A percentile compares a stretch with the other conserved stretches of the same genome.
phyloP scores from a whole-genome alignment of 768 basidiomycete species.

The Suillus placidus region DNA sequence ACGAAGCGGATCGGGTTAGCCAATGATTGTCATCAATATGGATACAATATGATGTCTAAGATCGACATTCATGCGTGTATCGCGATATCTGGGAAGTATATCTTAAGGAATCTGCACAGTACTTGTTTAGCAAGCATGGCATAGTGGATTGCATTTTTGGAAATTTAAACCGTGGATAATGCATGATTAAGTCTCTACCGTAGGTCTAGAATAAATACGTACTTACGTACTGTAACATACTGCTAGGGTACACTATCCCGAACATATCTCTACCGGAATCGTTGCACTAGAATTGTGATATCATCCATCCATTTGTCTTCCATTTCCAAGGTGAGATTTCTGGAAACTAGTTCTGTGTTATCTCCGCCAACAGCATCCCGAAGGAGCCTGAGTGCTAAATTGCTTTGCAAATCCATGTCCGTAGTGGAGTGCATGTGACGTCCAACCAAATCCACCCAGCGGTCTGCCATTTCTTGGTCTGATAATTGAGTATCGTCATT shows the following conservation, averaged over 20 bases:
- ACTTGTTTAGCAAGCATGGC: conserved; percentile 1
- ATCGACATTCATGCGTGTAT: conserved; percentile 3
- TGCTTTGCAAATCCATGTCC: conserved; percentile 22
- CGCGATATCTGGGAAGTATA: background rate
- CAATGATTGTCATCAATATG: conserved; percentile 5
- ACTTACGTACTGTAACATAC: conserved; percentile 10
- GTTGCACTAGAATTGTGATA: conserved; percentile 48
- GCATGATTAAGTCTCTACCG: background rate
- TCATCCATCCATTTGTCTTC: conserved; percentile 55
- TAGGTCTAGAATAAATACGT: conserved; percentile 18
- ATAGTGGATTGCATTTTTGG: background rate
- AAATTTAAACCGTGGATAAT: conserved; percentile 1
- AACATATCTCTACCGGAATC: conserved; percentile 23
- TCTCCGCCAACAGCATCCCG: conserved; percentile 48
- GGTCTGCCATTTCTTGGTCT: conserved; percentile 33
- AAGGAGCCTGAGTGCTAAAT: conserved; percentile 44
- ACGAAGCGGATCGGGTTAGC: conserved; percentile 15
- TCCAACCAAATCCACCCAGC: conserved; percentile 40
- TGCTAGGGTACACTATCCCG: background rate
- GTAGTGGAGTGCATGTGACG: conserved; percentile 24
- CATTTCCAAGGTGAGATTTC: conserved; percentile 51
- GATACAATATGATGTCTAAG: background rate
- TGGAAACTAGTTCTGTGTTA: conserved; percentile 42
- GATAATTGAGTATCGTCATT: conserved; percentile 24
- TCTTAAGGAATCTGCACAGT: background rate